Evolutionary conservation across 2,329 filamentous ascomycete genomes (phyloP).

Genomic region (Sporothrix inflata): DNA sequence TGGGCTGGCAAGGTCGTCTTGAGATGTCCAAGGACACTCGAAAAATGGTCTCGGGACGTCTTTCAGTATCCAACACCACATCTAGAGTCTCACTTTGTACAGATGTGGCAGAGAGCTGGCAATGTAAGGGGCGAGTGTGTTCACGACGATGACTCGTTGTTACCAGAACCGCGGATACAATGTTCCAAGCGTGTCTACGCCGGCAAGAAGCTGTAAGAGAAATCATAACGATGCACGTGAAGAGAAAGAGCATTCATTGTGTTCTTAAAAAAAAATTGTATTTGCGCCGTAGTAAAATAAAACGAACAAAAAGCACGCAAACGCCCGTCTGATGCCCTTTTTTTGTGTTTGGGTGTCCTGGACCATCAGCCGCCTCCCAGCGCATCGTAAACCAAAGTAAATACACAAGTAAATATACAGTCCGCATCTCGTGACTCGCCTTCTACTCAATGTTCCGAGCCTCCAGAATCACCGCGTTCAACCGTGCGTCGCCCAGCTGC

Average conservation of each 20-base stretch:
- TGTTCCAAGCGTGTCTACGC: not conserved
- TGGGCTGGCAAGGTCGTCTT: too few relatives aligned
- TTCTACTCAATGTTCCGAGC: conserved; percentile 56
- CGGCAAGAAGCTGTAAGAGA: too few relatives aligned
- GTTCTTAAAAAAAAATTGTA: not conserved
- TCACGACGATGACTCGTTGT: not conserved
- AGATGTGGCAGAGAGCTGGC: not conserved
- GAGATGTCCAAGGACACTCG: too few relatives aligned
- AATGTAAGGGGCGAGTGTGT: not conserved
- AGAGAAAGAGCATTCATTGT: not conserved
- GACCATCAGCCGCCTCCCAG: not conserved
- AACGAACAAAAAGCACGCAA: not conserved
- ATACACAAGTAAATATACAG: conserved; percentile 15
- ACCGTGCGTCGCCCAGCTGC: conserved; percentile 48
- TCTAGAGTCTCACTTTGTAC: not conserved
- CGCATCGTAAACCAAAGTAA: not conserved
- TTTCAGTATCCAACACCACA: not conserved
- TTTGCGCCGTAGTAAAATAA: not conserved
- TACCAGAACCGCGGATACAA: not conserved
- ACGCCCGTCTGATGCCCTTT: conserved; percentile 3
- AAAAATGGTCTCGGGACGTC: not conserved
- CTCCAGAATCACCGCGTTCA: conserved; percentile 58
- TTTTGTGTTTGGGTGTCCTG: not conserved
- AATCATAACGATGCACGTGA: too few relatives aligned
- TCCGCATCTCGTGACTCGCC: not conserved